Percentiles rank a stretch among this genome's conserved stretches.
Evolutionary conservation across 1,284 basidiomycete species (phyloP).

Genomic region (Boletellus deceptivus): DNA sequence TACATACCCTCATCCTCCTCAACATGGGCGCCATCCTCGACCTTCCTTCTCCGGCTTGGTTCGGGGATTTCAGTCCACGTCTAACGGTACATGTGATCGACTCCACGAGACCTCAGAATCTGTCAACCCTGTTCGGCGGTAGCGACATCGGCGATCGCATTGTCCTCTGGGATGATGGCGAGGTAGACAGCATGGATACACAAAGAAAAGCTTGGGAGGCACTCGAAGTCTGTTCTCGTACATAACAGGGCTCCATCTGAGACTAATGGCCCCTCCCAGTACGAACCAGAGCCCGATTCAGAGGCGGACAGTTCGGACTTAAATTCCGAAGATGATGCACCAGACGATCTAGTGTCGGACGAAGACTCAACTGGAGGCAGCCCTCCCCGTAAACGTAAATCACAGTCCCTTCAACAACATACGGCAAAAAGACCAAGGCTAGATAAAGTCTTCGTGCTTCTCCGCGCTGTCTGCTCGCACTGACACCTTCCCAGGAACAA

Average conservation of each 20-base stretch:
- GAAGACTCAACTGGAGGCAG: constrained; percentile 44
- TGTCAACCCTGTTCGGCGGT: constrained; percentile 83
- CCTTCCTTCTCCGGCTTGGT: constrained; percentile 71
- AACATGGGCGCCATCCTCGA: constrained; percentile 93
- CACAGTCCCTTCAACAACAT: constrained; percentile 41
- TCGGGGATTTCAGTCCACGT: constrained; percentile 61
- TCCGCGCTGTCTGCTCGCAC: not conserved
- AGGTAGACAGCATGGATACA: constrained; percentile 60
- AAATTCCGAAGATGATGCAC: constrained; percentile 45
- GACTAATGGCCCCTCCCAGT: constrained; percentile 42
- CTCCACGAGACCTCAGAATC: constrained; percentile 87
- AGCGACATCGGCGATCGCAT: constrained; percentile 70
- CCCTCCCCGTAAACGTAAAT: constrained; percentile 57
- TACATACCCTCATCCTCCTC: constrained; percentile 88
- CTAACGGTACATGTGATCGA: constrained; percentile 91
- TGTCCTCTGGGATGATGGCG: constrained; percentile 89
- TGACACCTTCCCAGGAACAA: constrained; percentile 25
- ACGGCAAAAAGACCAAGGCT: constrained; percentile 49
- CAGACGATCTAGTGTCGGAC: constrained; percentile 40
- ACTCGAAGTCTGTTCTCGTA: constrained; percentile 56
- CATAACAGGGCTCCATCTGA: not conserved
- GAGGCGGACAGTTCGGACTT: constrained; percentile 57
- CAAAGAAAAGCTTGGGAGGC: constrained; percentile 78
- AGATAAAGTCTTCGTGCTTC: constrained; percentile 40
- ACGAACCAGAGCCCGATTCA: constrained; percentile 69